Conservation (phyloP, 495 filamentous ascomycete genomes). For the Peziza echinospora region DNA sequence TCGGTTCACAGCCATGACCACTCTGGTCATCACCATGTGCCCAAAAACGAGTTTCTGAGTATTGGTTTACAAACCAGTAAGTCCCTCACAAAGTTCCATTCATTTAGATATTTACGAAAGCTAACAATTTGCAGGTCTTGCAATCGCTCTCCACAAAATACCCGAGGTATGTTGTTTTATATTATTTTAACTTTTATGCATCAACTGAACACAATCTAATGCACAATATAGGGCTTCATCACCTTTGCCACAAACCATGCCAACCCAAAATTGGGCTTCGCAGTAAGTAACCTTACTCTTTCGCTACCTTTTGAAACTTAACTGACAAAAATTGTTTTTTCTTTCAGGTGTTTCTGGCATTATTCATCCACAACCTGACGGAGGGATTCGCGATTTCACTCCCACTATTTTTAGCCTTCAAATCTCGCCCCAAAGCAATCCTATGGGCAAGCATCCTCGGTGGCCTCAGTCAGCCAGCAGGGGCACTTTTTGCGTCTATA, state of each 20-base stretch:
- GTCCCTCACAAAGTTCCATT: too few species aligned
- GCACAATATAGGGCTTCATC: slow-evolving; percentile 47
- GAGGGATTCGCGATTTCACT: slow-evolving; percentile 90
- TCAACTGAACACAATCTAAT: neutral
- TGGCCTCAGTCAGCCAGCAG: slow-evolving; percentile 66
- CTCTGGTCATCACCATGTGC: slow-evolving; percentile 69
- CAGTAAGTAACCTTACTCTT: too few species aligned
- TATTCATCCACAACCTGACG: slow-evolving; percentile 94
- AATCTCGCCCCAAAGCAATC: slow-evolving; percentile 55
- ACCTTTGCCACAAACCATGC: slow-evolving; percentile 97
- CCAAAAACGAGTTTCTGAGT: slow-evolving; percentile 75
- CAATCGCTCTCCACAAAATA: slow-evolving; percentile 89
- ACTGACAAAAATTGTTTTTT: too few species aligned
- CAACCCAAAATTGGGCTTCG: slow-evolving; percentile 63
- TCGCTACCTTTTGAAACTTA: too few species aligned
- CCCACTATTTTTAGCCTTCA: slow-evolving; percentile 70
- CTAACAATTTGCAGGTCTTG: too few species aligned
- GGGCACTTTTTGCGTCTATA: slow-evolving; percentile 60
- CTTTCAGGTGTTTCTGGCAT: slow-evolving; percentile 88
- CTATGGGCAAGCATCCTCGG: slow-evolving; percentile 65
- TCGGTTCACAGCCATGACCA: neutral
- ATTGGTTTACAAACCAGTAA: slow-evolving; percentile 87
- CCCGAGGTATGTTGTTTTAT: slow-evolving; percentile 33
- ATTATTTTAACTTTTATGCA: neutral
- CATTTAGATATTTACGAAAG: too few species aligned